These are phyloP conservation scores for Daldinia bambusicola DNA, from an alignment of 495 filamentous ascomycete species.

Conservation along the genomic window DNA sequence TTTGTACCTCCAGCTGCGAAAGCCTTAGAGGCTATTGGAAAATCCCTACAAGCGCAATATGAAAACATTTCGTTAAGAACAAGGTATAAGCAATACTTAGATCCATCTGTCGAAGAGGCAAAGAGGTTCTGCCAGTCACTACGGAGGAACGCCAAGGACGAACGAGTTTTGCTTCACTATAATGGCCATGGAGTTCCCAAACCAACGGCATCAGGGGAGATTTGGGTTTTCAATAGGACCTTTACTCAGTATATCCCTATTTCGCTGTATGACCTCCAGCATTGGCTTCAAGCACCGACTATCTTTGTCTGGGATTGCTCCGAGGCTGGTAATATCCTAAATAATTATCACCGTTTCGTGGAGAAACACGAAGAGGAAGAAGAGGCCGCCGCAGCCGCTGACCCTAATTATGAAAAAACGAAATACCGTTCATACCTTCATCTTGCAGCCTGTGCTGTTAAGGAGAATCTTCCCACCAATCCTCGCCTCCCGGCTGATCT, in stretches of 20 bases:
- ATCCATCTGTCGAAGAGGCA: conserved; percentile 96
- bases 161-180: conserved; percentile 95
- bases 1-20: conserved; percentile 81
- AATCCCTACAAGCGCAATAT: conserved; percentile 93
- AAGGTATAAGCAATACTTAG: conserved; percentile 94
- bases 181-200: conserved; percentile 99
- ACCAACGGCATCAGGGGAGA: conserved; percentile 93
- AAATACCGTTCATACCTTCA: conserved; percentile 81
- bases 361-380: conserved; percentile 93
- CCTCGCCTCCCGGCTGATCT: conserved; percentile 93
- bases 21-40: conserved; percentile 92
- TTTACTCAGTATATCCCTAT: conserved; percentile 99
- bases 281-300: conserved; percentile 94
- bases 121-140: conserved; percentile 93
- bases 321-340: conserved; percentile 93
- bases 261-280: conserved; percentile 93
- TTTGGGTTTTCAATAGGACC: conserved; percentile 99
- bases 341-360: conserved; percentile 91
- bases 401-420: conserved; percentile 76
- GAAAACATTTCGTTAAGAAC: conserved; percentile 93
- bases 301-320: conserved; percentile 98
- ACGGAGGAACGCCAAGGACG: conserved; percentile 91
- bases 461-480: conserved; percentile 96
- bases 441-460: conserved; percentile 87
- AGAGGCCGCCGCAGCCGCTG: conserved; percentile 71